phyloP scores from a whole-genome alignment of 1,139 yeast genomes.

The Lodderomyces oxycetoniae region DNA sequence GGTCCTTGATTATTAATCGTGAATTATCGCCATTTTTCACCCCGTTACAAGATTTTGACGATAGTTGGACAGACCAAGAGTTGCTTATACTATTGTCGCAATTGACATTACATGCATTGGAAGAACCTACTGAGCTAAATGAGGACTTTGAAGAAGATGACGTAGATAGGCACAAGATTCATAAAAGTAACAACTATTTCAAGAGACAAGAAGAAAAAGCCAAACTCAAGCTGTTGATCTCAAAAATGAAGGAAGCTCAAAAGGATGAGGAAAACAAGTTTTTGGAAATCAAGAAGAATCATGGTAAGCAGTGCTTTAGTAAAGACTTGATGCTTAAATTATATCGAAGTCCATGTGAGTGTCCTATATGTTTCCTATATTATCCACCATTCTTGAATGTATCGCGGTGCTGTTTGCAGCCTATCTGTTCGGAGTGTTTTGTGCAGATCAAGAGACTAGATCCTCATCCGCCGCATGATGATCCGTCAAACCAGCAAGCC shows the following conservation, averaged over 20 bases:
- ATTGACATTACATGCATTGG: slow-evolving; percentile 55
- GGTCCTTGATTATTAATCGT: slow-evolving; percentile 55
- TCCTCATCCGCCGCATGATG: slow-evolving; percentile 93
- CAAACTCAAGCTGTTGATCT: slow-evolving; percentile 46
- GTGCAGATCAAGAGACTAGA: slow-evolving; percentile 89
- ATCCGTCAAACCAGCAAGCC: slow-evolving; percentile 23
- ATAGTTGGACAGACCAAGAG: slow-evolving; percentile 71
- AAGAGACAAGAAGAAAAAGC: slow-evolving; percentile 53
- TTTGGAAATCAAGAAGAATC: slow-evolving; percentile 24
- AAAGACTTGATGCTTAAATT: slow-evolving; percentile 35
- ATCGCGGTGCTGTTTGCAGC: slow-evolving; percentile 90
- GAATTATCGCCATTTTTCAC: slow-evolving; percentile 85
- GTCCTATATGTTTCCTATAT: slow-evolving; percentile 90
- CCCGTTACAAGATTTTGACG: slow-evolving; percentile 79
- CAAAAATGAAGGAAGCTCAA: slow-evolving; percentile 49
- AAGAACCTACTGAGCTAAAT: slow-evolving; percentile 51
- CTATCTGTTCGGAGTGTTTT: slow-evolving; percentile 94
- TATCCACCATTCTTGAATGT: slow-evolving; percentile 75
- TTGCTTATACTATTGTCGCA: slow-evolving; percentile 53
- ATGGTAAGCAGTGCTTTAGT: slow-evolving; percentile 18
- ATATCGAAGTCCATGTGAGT: slow-evolving; percentile 68
- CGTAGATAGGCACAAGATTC: slow-evolving; percentile 52
- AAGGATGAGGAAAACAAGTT: slow-evolving; percentile 48
- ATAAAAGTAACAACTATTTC: slow-evolving; percentile 45
- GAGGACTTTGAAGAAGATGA: slow-evolving; percentile 51